Percentiles rank a stretch among this genome's conserved stretches.
These are phyloP conservation scores for Venturia nashicola DNA, from an alignment of 2,329 filamentous ascomycete genomes.

Conservation along the genomic window DNA sequence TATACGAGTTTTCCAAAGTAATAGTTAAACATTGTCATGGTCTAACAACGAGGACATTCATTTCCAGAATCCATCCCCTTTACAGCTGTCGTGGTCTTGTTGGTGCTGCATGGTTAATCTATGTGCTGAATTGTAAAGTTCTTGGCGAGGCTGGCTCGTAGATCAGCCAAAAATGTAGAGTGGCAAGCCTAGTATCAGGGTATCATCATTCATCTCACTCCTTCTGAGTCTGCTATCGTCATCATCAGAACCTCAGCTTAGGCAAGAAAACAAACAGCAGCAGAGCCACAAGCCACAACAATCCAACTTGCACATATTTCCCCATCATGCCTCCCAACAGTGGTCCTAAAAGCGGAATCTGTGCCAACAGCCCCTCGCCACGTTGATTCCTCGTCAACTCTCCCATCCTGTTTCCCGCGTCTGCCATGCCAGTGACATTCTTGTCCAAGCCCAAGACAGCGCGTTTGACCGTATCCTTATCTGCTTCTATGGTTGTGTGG, in stretches of 20 bases:
- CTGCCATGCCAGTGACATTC: slow-evolving; percentile 63
- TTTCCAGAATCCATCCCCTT: no score
- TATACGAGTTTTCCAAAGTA: no score
- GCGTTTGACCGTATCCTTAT: slow-evolving; percentile 57
- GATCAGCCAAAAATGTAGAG: no score
- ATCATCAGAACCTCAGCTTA: slow-evolving; percentile 64
- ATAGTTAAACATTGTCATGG: no score
- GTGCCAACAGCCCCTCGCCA: slow-evolving; percentile 67
- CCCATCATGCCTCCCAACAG: slow-evolving; percentile 54
- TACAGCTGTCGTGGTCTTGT: no score
- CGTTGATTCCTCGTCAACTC: slow-evolving; percentile 63
- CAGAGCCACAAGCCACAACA: slow-evolving; percentile 64
- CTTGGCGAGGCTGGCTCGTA: no score
- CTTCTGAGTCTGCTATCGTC: neutral
- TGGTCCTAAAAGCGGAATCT: neutral
- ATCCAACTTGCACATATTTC: slow-evolving; percentile 74
- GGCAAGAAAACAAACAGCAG: slow-evolving; percentile 76
- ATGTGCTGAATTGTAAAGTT: no score
- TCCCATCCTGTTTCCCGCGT: slow-evolving; percentile 66
- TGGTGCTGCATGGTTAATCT: no score
- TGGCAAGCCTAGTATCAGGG: no score
- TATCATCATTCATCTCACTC: neutral
- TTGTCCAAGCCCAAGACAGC: slow-evolving; percentile 66
- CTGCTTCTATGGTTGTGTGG: slow-evolving; percentile 57
- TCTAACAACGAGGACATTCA: no score